Base-by-base conservation (phyloP, 768 basidiomycete genomes). In the Psilocybe cubensis region DNA sequence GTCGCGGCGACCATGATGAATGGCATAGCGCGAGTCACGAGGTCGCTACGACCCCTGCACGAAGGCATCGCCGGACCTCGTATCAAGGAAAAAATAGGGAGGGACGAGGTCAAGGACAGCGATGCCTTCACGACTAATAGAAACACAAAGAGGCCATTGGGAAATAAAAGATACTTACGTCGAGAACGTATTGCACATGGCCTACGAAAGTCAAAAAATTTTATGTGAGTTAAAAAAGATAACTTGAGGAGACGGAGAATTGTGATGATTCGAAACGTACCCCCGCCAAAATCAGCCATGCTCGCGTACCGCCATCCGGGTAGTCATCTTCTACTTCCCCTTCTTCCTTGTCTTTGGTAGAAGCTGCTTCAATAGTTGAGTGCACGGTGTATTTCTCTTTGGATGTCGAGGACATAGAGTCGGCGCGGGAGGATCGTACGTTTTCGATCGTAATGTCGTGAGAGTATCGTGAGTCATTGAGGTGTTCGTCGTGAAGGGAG, bases 161-260 rank as follows among this genome's bases (percentile, higher is more conserved):
- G 31, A 24, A 45, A 45, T 45, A 24, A 35, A 33, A 41, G 38
- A 54, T 28, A 74, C 79, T 60, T 59, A 80, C 79, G 80, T 79
- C 29, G 79, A 69, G 57, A 79, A 80, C 5, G 78, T 73, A 54
- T 74, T 79, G 49, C 75, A 78, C 76, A 79, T 79, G 6, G 73
- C 79, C 78, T 80, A 33, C n/a, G 29, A 23, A 43, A 27, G n/a
- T n/a, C 35, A 1, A 20, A 40, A 33, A 29, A 29, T 20, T 28
- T 29, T 21, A 5, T 24, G 44, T 54, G 33, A 33, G 35, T 45
- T 54, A 38, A 44, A 43, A 54, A 43, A 38, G 60, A 29, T n/a
- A 11, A 29, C 27, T 41, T 25, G 17, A 40, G n/a, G n/a, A n/a
- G n/a, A n/a, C n/a, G n/a, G n/a, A n/a, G n/a, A 6, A 33, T 6